Base-by-base conservation (phyloP, 257 asterid species). In the Lycium ferocissimum region DNA sequence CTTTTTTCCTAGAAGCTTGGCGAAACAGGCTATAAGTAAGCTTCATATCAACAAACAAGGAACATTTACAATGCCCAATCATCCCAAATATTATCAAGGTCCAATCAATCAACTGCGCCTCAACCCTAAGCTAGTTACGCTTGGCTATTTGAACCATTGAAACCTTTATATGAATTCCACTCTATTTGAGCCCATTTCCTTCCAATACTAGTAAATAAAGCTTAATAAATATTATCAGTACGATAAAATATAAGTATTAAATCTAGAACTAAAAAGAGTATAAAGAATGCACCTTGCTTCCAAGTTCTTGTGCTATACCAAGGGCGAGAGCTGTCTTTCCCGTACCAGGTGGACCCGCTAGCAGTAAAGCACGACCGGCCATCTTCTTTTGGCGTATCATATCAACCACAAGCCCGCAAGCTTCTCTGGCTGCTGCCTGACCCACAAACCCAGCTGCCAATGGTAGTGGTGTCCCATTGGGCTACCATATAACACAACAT, bases 301-400 rank as follows among this genome's bases (percentile, higher is more conserved):
- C 97, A 82, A 94, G 99, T 86, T 95, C 99, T 88, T 94, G 98
- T 17, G 97, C 90, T 85, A 95, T 90, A 72, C 99, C 98, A 2
- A 96, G 91, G 57, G 98, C 98, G 54, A 96, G 97, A 70, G 98
- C 99, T 71, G 98, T 93, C 90, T 92, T 94, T n/a, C 99, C 96
- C 12, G 99, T 94, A 81, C 94, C 99, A 5, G 99, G 98, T 84
- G 98, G 98, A 69, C 99, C 98, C 57, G 98, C 99, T 61, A 94
- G 86, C 79, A 96, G 88, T 13, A 96, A 87, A 18, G 96, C 98
- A 49, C 93, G 91, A 43, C 99, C 99, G 0, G 98, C 99, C 98
- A 96, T 96, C 88, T 94, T 94, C 89, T 94, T 96, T 83, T 96
- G 97, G 49, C 96, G 94, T 80, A 96, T 94, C 98, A 96, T 94